Percentiles rank a stretch among this genome's conserved stretches.
These are phyloP conservation scores for Populus euphratica DNA, from an alignment of 345 rosid genomes.

Conservation along the genomic window DNA sequence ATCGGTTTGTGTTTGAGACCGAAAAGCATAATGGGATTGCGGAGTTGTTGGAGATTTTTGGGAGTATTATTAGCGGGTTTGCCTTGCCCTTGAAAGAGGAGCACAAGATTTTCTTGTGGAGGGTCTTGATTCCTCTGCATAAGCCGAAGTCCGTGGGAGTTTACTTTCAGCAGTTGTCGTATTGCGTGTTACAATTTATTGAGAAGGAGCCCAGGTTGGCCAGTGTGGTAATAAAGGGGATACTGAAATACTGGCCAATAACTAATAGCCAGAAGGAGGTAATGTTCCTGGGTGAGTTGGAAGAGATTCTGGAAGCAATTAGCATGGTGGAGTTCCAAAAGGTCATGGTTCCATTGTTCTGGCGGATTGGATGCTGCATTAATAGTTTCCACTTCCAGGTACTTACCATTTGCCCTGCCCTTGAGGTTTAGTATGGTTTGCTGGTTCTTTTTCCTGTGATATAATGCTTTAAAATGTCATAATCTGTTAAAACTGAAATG, in stretches of 20 bases:
- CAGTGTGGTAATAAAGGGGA: constrained; percentile 54
- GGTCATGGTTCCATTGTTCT: constrained; percentile 74
- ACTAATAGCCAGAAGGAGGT: constrained; percentile 89
- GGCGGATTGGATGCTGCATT: constrained; percentile 71
- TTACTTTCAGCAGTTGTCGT: constrained; percentile 77
- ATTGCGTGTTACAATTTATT: constrained; percentile 70
- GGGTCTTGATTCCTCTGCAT: constrained; percentile 79
- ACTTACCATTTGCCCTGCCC: background rate
- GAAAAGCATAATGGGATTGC: constrained; percentile 83
- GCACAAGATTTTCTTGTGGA: constrained; percentile 79
- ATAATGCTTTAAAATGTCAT: background rate
- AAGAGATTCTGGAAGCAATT: constrained; percentile 74
- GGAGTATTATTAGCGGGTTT: constrained; percentile 80
- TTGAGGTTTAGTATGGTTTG: background rate
- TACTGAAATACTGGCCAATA: constrained; percentile 80
- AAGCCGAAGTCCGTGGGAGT: constrained; percentile 75
- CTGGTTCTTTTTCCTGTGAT: background rate
- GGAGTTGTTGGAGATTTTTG: constrained; percentile 79
- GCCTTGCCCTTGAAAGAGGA: constrained; percentile 88
- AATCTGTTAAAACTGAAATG: background rate
- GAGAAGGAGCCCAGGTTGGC: constrained; percentile 82
- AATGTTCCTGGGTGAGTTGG: constrained; percentile 78
- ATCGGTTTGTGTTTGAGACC: constrained; percentile 66
- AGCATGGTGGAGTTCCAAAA: constrained; percentile 72
- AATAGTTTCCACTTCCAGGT: constrained; percentile 89